phyloP scores from a whole-genome alignment of 2,329 filamentous ascomycete species.

The Ophiostoma triangulosporum region DNA sequence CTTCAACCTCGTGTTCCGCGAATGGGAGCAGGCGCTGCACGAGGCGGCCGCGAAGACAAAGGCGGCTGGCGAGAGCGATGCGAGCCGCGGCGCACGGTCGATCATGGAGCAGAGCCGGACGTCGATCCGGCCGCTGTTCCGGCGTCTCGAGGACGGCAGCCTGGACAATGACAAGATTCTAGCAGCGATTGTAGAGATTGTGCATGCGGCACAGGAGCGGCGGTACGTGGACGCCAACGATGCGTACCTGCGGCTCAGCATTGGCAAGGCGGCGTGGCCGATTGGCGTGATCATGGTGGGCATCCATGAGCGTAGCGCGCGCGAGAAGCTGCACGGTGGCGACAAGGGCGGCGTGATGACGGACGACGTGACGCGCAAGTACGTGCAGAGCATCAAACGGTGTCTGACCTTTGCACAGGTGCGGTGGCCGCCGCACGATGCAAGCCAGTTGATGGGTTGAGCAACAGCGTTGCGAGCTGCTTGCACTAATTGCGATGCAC shows the following conservation, averaged over 20 bases:
- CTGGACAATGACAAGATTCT: slow-evolving; percentile 70
- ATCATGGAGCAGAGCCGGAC: slow-evolving; percentile 79
- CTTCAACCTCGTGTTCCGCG: slow-evolving; percentile 87
- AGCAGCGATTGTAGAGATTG: slow-evolving; percentile 78
- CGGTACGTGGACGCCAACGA: slow-evolving; percentile 95
- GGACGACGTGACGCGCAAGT: slow-evolving; percentile 90
- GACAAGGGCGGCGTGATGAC: slow-evolving; percentile 92
- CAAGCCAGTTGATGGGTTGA: slow-evolving; percentile 87
- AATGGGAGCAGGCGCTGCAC: slow-evolving; percentile 70
- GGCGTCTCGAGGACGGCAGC: slow-evolving; percentile 70
- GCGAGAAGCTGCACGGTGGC: slow-evolving; percentile 86
- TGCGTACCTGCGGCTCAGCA: slow-evolving; percentile 81
- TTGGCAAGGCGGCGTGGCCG: slow-evolving; percentile 94
- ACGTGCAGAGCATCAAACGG: slow-evolving; percentile 92
- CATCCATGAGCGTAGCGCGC: slow-evolving; percentile 91
- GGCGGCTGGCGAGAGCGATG: slow-evolving; percentile 53
- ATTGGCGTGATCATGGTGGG: slow-evolving; percentile 99
- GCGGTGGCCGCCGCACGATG: slow-evolving; percentile 85
- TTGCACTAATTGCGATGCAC: too few species aligned
- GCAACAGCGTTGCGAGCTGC: not conserved
- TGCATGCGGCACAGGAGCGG: slow-evolving; percentile 75
- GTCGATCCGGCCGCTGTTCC: slow-evolving; percentile 81
- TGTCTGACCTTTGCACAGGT: slow-evolving; percentile 95
- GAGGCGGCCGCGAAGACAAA: slow-evolving; percentile 6
- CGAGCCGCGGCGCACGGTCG: slow-evolving; percentile 67